A percentile compares a stretch with the other conserved stretches of the same genome.
phyloP scores from a whole-genome alignment of 306 rosid species.

The Cucurbita argyrosperma region DNA sequence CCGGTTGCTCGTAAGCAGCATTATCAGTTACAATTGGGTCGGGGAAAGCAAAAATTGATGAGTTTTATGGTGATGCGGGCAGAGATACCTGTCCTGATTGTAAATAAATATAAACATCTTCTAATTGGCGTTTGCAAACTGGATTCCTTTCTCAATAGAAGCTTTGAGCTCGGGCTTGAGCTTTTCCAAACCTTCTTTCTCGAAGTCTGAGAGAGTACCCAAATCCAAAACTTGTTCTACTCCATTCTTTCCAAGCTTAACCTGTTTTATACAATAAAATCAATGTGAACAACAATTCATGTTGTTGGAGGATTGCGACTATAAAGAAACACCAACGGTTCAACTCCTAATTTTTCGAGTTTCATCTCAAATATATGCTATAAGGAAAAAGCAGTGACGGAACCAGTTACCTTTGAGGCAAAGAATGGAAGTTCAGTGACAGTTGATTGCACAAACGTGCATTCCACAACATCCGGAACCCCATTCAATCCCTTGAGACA shows the following conservation, averaged over 20 bases:
- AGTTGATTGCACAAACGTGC: conserved; percentile 78
- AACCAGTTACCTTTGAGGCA: conserved; percentile 70
- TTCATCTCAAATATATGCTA: neutral
- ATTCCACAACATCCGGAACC: conserved; percentile 92
- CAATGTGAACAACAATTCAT: neutral
- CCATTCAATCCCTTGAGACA: conserved; percentile 98
- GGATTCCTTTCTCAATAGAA: conserved; percentile 89
- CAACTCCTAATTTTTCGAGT: neutral
- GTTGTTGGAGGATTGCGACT: neutral
- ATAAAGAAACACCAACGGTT: neutral
- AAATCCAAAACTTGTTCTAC: conserved; percentile 63
- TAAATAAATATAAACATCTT: conserved; percentile 8
- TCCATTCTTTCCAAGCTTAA: conserved; percentile 85
- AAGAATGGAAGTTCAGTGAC: conserved; percentile 92
- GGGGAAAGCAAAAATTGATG: conserved; percentile 29
- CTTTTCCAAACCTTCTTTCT: conserved; percentile 56
- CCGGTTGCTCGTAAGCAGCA: conserved; percentile 25
- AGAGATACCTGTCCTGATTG: conserved; percentile 5
- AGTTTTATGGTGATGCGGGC: conserved; percentile 9
- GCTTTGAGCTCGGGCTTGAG: conserved; percentile 62
- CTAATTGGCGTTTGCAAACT: conserved; percentile 54
- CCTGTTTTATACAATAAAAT: conserved; percentile 24
- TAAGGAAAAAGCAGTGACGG: neutral
- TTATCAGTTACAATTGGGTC: conserved; percentile 14
- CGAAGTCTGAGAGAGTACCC: conserved; percentile 74